Conservation (phyloP, 139 green algal genomes). For the Tetradesmus lagerheimii region DNA sequence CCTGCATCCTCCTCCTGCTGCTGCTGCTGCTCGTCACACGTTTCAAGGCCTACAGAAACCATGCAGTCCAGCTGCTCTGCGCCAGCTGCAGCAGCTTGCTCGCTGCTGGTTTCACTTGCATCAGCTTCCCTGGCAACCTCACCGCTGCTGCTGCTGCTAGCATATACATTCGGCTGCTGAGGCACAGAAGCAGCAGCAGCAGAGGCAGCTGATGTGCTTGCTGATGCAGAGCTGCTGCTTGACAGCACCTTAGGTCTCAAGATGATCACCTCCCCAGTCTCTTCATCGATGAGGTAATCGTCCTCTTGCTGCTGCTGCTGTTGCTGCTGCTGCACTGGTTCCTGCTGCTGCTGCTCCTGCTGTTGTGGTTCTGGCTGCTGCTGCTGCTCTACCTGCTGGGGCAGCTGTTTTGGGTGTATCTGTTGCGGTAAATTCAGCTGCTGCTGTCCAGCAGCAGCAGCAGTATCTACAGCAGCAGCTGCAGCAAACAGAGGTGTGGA, state of each 20-base stretch:
- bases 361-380: not conserved
- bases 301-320: not conserved
- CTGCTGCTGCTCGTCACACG: not conserved
- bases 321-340: not conserved
- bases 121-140: no score
- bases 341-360: not conserved
- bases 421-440: not conserved
- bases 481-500: not conserved
- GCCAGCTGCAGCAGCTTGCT: not conserved
- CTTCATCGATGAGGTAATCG: not conserved
- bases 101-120: no score
- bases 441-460: not conserved
- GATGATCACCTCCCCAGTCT: slow-evolving; percentile 8
- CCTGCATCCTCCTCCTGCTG: not conserved
- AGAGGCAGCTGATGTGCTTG: not conserved
- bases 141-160: not conserved
- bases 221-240: not conserved
- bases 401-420: not conserved
- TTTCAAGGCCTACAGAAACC: not conserved
- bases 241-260: not conserved
- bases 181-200: slow-evolving; percentile 2
- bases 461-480: not conserved
- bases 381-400: not conserved
- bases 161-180: not conserved
- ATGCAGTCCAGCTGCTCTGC: not conserved